Evolutionary conservation across 768 basidiomycete species (phyloP), one percentile per base, ranked within the genome.

Genomic region (Hemileccinum rubropunctum): DNA sequence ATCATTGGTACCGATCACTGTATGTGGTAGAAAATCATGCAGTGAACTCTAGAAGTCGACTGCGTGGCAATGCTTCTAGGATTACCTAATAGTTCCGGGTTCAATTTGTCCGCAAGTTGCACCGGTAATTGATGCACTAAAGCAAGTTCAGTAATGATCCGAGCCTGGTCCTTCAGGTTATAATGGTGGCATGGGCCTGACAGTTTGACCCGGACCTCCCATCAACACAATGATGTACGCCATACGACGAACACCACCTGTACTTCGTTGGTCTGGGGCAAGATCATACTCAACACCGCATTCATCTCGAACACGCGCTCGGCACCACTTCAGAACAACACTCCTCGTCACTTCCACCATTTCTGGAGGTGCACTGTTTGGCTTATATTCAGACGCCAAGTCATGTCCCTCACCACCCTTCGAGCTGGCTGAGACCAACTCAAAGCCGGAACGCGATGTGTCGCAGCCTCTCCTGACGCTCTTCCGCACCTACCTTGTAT

Each of bases 401-500:
- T 58, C 62, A 17, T 64, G 60, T 37, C 60, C 62, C 4, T 21
- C 53, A 1, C 55, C 58, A 12, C 65, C 65, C 13, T 57, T 60
- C 48, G 35, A 44, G 42, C 32, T 59, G 10, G 45, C 36, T 15
- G 30, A 34, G 18, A 20, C 46, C 38, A n/a, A 14, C 23, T 13
- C 48, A 10, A 18, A 26, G 33, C 39, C 43, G 9, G 41, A 23
- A 30, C 14, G 28, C 27, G 41, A 47, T 4, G 9, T 7, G 6
- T 45, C 64, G 27, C 52, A 74, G 0, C 44, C 54, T 26, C 60
- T 80, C 6, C 44, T 61, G 18, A 56, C 71, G 1, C 77, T 89
- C 18, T 51, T 90, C 41, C 80, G 92, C 34, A 71, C 90, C 2
- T 95, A 94, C 60, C 63, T 86, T 28, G 92, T 95, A 26, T 95